Base-by-base conservation (phyloP, 2,329 filamentous ascomycete species). In the Periconia sp. region DNA sequence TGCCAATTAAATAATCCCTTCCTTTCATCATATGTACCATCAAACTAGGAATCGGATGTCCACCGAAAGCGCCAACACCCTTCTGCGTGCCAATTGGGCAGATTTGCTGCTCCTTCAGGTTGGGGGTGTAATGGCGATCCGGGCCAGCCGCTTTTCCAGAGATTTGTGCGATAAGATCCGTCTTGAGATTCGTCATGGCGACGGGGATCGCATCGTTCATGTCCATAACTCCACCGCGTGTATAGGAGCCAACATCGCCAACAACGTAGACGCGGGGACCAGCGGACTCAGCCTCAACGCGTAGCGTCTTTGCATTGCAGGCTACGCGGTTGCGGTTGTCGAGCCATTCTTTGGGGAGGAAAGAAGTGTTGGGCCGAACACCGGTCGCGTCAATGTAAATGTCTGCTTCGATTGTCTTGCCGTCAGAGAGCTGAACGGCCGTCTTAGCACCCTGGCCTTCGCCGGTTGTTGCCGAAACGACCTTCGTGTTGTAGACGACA, bases 381-480 rank as follows among this genome's bases (percentile, higher is more conserved):
- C 80, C 81, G 1, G 74, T 77, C 7, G 77, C 78, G 13, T 77
- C 73, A 46, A 84, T 76, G 59, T 79, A 82, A 36, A 81, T 59
- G 51, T 83, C 80, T 5, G 75, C 73, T 0, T 70, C 69, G 44
- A 79, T 54, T 3, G 68, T 72, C 40, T 75, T 70, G 30, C 80
- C 80, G 51, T 78, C 76, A 39, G 61, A 65, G 9, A 70, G 61
- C 41, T 65, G 51, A 12, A 69, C 53, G 22, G 79, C 57, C 2
- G 72, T 70, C 48, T 77, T 79, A 33, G 68, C 69, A 25, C 66
- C 72, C 19, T 70, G 65, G 2, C 59, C 53, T 2, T 61, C 56
- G 4, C 55, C 52, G 19, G 49, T 62, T 5, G 61, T 59, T 1
- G 60, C 49, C 6, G 57, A 52, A 9, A 59, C 43, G 10, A 74